phyloP scores from a whole-genome alignment of 495 filamentous ascomycete genomes.

The Podospora appendiculata region DNA sequence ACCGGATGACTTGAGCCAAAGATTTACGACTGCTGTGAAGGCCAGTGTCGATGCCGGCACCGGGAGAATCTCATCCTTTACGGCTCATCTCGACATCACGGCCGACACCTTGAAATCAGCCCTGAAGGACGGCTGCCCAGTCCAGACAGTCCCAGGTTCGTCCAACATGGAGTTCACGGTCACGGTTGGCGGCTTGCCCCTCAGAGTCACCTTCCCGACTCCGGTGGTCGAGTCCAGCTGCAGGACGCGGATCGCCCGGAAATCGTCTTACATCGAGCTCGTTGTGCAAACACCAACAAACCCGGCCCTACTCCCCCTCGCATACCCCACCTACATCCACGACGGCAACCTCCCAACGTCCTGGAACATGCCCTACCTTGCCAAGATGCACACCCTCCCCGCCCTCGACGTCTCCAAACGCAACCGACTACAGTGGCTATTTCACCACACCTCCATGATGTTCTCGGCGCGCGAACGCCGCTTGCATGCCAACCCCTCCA shows the following conservation, averaged over 20 bases:
- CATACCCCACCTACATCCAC: constrained; percentile 20
- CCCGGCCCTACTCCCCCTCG: constrained; percentile 16
- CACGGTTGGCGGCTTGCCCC: background rate
- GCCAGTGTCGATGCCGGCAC: background rate
- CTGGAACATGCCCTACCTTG: constrained; percentile 33
- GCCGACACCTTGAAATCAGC: background rate
- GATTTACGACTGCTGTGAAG: background rate
- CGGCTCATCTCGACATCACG: background rate
- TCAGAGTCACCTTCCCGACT: constrained; percentile 27
- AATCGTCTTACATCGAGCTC: constrained; percentile 38
- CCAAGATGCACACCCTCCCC: constrained; percentile 32
- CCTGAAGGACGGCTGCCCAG: background rate
- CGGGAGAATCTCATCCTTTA: background rate
- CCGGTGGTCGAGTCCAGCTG: constrained; percentile 27
- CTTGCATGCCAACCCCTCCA: constrained; percentile 14
- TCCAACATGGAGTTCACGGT: background rate
- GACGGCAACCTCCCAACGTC: constrained; percentile 15
- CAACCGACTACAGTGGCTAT: constrained; percentile 23
- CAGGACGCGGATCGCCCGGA: constrained; percentile 38
- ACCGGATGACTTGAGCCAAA: background rate
- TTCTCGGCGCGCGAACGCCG: constrained; percentile 34
- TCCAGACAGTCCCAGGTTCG: background rate
- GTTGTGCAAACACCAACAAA: background rate
- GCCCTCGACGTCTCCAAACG: constrained; percentile 12
- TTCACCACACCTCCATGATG: constrained; percentile 23